These are phyloP conservation scores for Amoebophrya sp. DNA, from an alignment of 169 alveolate species.

Conservation along the genomic window DNA sequence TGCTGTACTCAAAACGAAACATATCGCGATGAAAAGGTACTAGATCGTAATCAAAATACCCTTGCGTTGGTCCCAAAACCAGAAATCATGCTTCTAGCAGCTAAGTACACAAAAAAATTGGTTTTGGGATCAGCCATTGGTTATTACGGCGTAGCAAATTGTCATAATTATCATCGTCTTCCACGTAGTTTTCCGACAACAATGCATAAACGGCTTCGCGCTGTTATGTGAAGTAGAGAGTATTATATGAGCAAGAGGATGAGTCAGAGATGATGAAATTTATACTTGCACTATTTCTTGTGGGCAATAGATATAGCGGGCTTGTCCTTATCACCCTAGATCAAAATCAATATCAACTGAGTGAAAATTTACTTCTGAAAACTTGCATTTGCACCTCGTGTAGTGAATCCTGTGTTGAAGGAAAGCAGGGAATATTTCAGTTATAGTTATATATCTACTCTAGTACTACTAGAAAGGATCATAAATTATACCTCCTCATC, in stretches of 20 bases:
- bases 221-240: not conserved
- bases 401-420: no score
- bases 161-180: slow-evolving; percentile 82
- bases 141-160: not conserved
- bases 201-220: slow-evolving; percentile 70
- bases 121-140: not conserved
- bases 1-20: slow-evolving; percentile 93
- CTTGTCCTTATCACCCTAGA: no score
- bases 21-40: not conserved
- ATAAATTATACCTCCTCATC: not conserved
- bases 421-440: no score
- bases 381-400: no score
- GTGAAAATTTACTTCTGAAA: no score
- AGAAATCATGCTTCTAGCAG: not conserved
- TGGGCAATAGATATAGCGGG: no score
- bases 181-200: slow-evolving; percentile 89
- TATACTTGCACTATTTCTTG: no score
- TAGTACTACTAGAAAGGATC: no score
- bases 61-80: not conserved
- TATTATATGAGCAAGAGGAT: no score
- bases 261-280: no score
- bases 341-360: no score
- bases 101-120: slow-evolving; percentile 42
- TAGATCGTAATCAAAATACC: not conserved
- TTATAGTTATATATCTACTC: no score